Evolutionary conservation across 2,329 filamentous ascomycete species (phyloP).

Genomic region (Colletotrichum magnum): DNA sequence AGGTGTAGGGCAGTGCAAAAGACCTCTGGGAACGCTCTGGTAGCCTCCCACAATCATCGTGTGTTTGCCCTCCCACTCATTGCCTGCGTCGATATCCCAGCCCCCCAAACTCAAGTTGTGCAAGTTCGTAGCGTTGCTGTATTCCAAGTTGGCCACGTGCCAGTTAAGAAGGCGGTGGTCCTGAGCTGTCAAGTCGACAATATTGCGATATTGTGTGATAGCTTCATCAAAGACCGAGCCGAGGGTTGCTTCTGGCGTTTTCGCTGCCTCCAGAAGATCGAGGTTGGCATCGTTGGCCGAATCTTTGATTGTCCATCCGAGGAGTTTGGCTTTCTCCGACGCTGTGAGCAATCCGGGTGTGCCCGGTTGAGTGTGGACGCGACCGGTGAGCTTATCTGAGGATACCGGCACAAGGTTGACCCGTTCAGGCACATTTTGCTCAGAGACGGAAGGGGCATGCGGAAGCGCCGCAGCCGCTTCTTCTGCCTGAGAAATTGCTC

Average conservation of each 20-base stretch:
- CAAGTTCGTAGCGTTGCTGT: slow-evolving; percentile 93
- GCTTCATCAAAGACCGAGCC: slow-evolving; percentile 94
- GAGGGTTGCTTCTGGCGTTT: slow-evolving; percentile 78
- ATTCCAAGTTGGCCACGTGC: slow-evolving; percentile 98
- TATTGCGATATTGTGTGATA: slow-evolving; percentile 86
- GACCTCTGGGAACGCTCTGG: slow-evolving; percentile 89
- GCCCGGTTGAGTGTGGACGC: slow-evolving; percentile 79
- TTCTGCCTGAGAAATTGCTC: slow-evolving; percentile 81
- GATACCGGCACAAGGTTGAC: slow-evolving; percentile 74
- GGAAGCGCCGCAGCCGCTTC: slow-evolving; percentile 75
- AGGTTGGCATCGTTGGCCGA: slow-evolving; percentile 76
- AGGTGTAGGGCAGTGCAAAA: slow-evolving; percentile 82
- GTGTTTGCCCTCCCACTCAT: slow-evolving; percentile 96
- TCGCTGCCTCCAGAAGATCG: slow-evolving; percentile 77
- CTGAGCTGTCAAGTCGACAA: slow-evolving; percentile 86
- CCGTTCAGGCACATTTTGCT: slow-evolving; percentile 67
- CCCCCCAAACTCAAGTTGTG: slow-evolving; percentile 88
- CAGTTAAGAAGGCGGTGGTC: slow-evolving; percentile 95
- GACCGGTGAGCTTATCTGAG: slow-evolving; percentile 78
- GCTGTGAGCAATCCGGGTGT: slow-evolving; percentile 79
- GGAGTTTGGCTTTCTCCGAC: slow-evolving; percentile 80
- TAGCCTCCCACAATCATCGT: slow-evolving; percentile 95
- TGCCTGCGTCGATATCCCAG: slow-evolving; percentile 98
- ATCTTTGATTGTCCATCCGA: slow-evolving; percentile 86
- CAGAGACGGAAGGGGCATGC: slow-evolving; percentile 66